Evolutionary conservation across 2,329 filamentous ascomycete genomes (phyloP).

Genomic region (Paramyrothecium sp.): DNA sequence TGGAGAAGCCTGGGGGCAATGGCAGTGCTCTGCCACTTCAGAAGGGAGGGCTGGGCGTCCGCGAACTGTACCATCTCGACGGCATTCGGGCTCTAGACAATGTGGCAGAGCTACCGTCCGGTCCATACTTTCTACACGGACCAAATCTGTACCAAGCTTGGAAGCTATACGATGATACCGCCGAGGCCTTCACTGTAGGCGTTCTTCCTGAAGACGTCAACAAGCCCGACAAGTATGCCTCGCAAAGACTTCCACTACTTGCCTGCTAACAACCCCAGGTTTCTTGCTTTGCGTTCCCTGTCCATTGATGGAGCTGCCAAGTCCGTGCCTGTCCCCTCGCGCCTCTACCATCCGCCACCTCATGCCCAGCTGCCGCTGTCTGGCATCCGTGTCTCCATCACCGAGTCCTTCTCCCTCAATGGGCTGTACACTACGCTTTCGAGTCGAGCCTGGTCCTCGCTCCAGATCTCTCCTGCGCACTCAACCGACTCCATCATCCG

Average conservation of each 20-base stretch:
- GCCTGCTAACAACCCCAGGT: slow-evolving; percentile 21
- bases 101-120: slow-evolving; percentile 30
- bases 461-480: slow-evolving; percentile 43
- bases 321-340: slow-evolving; percentile 35
- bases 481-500: slow-evolving; percentile 50
- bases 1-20: slow-evolving; percentile 32
- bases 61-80: slow-evolving; percentile 18
- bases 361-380: slow-evolving; percentile 29
- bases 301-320: slow-evolving; percentile 21
- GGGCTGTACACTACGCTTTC: slow-evolving; percentile 57
- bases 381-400: slow-evolving; percentile 33
- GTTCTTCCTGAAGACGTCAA: slow-evolving; percentile 31
- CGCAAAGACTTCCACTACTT: background rate
- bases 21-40: slow-evolving; percentile 1
- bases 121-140: slow-evolving; percentile 39
- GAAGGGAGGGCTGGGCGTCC: background rate
- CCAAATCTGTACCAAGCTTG: slow-evolving; percentile 40
- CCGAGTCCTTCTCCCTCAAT: slow-evolving; percentile 30
- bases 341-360: slow-evolving; percentile 28
- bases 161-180: slow-evolving; percentile 36
- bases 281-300: slow-evolving; percentile 24
- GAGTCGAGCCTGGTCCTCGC: slow-evolving; percentile 54
- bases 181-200: slow-evolving; percentile 34
- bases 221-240: slow-evolving; percentile 19
- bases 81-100: slow-evolving; percentile 11